Percentiles rank a stretch among this genome's conserved stretches.
phyloP scores from a whole-genome alignment of 1,284 basidiomycete genomes.

The Phellopilus nigrolimitatus region DNA sequence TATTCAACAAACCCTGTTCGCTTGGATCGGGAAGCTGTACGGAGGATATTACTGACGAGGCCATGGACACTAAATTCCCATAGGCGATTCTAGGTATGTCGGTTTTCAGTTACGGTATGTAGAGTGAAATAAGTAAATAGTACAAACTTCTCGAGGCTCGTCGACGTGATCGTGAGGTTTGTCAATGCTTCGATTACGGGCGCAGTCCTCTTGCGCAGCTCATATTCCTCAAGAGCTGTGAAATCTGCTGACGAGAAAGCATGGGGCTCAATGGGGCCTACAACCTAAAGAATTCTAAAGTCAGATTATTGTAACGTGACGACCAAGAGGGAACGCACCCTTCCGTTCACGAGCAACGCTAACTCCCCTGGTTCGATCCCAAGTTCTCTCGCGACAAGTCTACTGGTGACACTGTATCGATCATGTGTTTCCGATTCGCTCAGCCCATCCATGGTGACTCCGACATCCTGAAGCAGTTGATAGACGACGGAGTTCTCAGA shows the following conservation, averaged over 20 bases:
- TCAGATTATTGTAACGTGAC: background rate
- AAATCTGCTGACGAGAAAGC: constrained; percentile 69
- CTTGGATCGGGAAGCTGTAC: constrained; percentile 67
- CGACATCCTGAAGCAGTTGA: constrained; percentile 33
- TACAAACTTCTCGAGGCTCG: constrained; percentile 42
- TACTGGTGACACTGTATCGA: constrained; percentile 39
- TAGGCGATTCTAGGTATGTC: constrained; percentile 42
- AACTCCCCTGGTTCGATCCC: constrained; percentile 52
- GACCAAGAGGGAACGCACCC: constrained; percentile 44
- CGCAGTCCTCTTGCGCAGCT: constrained; percentile 62
- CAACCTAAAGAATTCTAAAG: constrained; percentile 42
- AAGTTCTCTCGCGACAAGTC: constrained; percentile 46
- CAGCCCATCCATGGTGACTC: constrained; percentile 27
- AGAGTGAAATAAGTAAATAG: constrained; percentile 6
- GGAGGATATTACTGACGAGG: constrained; percentile 67
- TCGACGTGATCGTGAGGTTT: constrained; percentile 41
- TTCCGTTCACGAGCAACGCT: constrained; percentile 74
- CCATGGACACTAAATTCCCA: constrained; percentile 56
- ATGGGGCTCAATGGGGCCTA: constrained; percentile 55
- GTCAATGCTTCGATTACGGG: constrained; percentile 64
- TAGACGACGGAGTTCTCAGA: constrained; percentile 33
- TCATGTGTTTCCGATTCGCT: constrained; percentile 33
- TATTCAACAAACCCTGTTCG: constrained; percentile 67
- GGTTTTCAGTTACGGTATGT: constrained; percentile 18
- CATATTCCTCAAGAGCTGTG: constrained; percentile 62